Base-by-base conservation (phyloP, 1,139 yeast species). In the Candida neerlandica region DNA sequence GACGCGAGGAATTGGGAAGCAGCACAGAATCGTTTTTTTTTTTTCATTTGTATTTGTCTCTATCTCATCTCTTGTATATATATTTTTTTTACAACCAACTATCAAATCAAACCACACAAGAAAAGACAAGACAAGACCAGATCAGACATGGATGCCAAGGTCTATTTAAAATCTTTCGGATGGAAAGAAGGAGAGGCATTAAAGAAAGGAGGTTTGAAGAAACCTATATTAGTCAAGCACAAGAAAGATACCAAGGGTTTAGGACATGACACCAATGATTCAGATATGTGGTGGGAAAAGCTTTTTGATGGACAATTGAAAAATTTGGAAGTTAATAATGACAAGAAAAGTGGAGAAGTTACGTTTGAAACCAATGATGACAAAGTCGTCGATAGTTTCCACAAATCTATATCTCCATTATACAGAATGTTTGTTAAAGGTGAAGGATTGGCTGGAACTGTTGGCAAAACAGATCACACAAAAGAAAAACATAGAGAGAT, bases 251-350 rank as follows among this genome's bases (percentile, higher is more conserved):
- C 85, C 51, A 90, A 90, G 62, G 99, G 99, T 3, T 75, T 94
- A 41, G 96, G 96, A 0, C 86, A 86, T 60, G 86, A 81, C 53
- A 69, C 79, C 11, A 77, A 77, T 46, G 87, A 84, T 50, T 85
- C 86, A 18, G 97, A 91, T 60, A 86, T 89, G 47, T 94, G 99
- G 99, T 94, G 99, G 99, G 98, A 94, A 58, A 78, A 87, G 57
- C 74, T 92, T 44, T 94, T 94, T 69, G 98, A 94, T 66, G 97
- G 97, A 1, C 97, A 91, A 59, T 77, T 94, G 55, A 89, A 89
- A 63, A 80, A 82, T 18, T 66, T 94, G 44, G 92, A 89, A 51
- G 94, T 91, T 6, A 72, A 63, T 29, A 63, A 60, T 12, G 51
- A 51, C 5, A 41, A 30, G 3, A 52, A 66, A 1, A 58, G 57